Percentiles rank a stretch among this genome's conserved stretches.
phyloP scores from a whole-genome alignment of 2,329 filamentous ascomycete species.

The Fusarium heterosporum region DNA sequence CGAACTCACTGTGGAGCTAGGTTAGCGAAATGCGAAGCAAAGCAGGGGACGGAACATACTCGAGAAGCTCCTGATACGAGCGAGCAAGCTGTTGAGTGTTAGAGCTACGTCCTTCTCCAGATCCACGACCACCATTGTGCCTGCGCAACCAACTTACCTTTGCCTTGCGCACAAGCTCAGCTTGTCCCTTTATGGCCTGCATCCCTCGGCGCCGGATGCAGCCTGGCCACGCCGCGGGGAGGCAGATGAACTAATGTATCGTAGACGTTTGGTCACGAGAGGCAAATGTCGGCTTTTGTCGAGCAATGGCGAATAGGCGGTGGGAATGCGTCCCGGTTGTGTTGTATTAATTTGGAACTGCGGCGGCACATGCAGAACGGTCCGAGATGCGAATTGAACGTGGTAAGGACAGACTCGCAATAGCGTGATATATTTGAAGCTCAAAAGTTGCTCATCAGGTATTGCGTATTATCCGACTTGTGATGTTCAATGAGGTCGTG shows the following conservation, averaged over 20 bases:
- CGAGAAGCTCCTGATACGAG: constrained; percentile 95
- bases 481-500: constrained; percentile 19
- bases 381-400: constrained; percentile 18
- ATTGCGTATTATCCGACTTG: constrained; percentile 4
- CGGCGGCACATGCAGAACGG: constrained; percentile 40
- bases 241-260: constrained; percentile 23
- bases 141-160: constrained; percentile 58
- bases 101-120: neutral
- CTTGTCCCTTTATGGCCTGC: constrained; percentile 67
- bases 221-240: constrained; percentile 39
- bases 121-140: neutral
- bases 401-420: constrained; percentile 24
- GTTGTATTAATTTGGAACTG: constrained; percentile 35
- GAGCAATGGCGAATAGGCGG: constrained; percentile 17
- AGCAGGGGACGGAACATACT: constrained; percentile 68
- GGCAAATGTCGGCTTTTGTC: constrained; percentile 13
- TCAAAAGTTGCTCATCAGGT: constrained; percentile 1
- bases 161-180: constrained; percentile 71
- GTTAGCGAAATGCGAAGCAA: constrained; percentile 8
- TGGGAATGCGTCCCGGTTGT: constrained; percentile 36
- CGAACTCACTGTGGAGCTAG: constrained; percentile 80
- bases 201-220: constrained; percentile 55
- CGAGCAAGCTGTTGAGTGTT: constrained; percentile 78
- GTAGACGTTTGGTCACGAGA: constrained; percentile 12
- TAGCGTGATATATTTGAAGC: neutral